Evolutionary conservation across 73 alveolate species (phyloP), one percentile per base, ranked within the genome.

Genomic region (Symbiodinium natans): DNA sequence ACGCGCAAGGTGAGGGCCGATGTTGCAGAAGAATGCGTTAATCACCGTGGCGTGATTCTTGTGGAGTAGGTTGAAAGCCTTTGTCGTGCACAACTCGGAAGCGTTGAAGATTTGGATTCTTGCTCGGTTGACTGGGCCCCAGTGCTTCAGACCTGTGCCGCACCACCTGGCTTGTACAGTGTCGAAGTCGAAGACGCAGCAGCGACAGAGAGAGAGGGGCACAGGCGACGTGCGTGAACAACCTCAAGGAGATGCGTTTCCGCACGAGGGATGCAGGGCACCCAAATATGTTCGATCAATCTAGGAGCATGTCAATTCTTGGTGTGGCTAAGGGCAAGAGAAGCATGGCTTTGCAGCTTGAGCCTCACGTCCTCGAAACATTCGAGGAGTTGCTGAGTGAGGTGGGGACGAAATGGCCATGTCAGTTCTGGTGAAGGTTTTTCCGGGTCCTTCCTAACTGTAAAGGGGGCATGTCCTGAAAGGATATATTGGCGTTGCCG

Each of bases 211-310:
- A 21, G 27, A 56, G n/a, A n/a, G n/a, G n/a, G n/a, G n/a, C n/a
- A n/a, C 34, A 63, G 77, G 95, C 63, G 43, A 25, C 85, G 25
- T 88, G 86, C 73, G 38, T 88, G 68, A 88, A 88, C 46, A 80
- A 82, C 95, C 41, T 88, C 95, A 88, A 88, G 85, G 95, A 88
- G 46, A 63, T 88, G 95, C 95, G 71, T 23, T 88, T 88, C 46
- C 85, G 95, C 9, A 88, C 86, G 36, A 85, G 95, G 33, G 95
- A 88, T 40, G 95, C 86, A 34, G 86, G 95, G 77, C 29, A 63
- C 34, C 77, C 17, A 27, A 63, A 46, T 13, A 46, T 46, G 59
- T 46, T 6, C 25, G 77, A 52, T 52, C 68, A 6, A 21, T 17
- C 25, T 52, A 23, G 1, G 31, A 27, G 7, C 77, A 63, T 63